Percentiles rank a stretch among this genome's conserved stretches.
Evolutionary conservation across 75 land plant genomes (phyloP).

Genomic region (Selaginella moellendorffii): DNA sequence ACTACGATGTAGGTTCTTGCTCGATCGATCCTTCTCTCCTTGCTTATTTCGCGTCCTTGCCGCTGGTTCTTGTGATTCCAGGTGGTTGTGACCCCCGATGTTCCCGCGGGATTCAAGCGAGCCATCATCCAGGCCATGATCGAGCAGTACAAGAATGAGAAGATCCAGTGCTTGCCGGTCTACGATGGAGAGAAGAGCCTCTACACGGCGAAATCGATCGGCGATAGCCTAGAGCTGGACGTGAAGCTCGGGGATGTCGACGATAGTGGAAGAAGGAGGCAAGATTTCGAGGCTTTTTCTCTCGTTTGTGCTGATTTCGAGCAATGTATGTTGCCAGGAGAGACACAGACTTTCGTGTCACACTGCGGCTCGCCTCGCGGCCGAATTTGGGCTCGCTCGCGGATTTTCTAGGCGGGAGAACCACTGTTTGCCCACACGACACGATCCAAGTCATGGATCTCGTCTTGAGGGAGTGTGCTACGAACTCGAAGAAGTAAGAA

Average conservation of each 20-base stretch:
- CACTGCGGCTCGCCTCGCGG: conserved; percentile 9
- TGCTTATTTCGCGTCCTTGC: neutral
- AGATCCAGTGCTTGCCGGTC: neutral
- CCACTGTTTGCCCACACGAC: conserved; percentile 11
- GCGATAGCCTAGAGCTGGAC: conserved; percentile 1
- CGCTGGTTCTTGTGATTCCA: neutral
- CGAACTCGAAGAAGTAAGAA: neutral
- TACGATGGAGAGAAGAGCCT: conserved; percentile 17
- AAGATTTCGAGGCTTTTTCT: neutral
- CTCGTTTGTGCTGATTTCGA: neutral
- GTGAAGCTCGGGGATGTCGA: conserved; percentile 1
- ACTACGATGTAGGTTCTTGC: conserved; percentile 11
- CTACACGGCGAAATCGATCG: conserved; percentile 11
- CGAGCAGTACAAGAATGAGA: neutral
- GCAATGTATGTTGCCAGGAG: conserved; percentile 10
- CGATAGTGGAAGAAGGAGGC: neutral
- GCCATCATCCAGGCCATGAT: neutral
- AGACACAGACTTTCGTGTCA: conserved; percentile 3
- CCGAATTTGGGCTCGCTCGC: conserved; percentile 5
- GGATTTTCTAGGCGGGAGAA: conserved; percentile 12
- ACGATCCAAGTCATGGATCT: conserved; percentile 18
- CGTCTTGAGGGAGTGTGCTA: conserved; percentile 18
- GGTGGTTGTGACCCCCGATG: conserved; percentile 13
- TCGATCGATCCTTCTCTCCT: neutral
- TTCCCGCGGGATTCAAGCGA: conserved; percentile 9